Base-by-base conservation (phyloP, 2,329 filamentous ascomycete genomes). In the Furcasterigmium furcatum region DNA sequence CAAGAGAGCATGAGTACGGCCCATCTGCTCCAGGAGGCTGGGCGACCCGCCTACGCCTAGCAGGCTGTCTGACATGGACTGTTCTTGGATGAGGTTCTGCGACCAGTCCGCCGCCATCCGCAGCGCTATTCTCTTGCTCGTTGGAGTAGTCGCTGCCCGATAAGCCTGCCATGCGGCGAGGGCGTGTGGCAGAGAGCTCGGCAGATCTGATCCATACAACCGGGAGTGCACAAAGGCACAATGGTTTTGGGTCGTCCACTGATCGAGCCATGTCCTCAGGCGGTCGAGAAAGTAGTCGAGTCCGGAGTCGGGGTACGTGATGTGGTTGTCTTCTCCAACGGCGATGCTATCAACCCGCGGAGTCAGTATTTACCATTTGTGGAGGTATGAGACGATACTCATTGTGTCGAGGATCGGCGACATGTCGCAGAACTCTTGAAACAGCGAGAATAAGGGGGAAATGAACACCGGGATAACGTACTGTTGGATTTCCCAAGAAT, bases 211-310 rank as follows among this genome's bases (percentile, higher is more conserved):
- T 18, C 48, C 46, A 22, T 62, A 63, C 1, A 58, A 40, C 10
- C 41, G 46, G 7, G 40, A 18, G 39, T 59, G 57, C 29, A 59
- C 57, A 36, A 59, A 57, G 4, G 52, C 48, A 35, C 51, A 54
- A 35, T 45, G 53, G 12, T 52, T 51, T 38, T 45, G 46, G 13
- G 43, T 39, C 30, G 53, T 42, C 51, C 54, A 58, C 38, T 50
- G 44, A 14, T 20, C 38, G 4, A 58, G 47, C 56, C 56, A 58
- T 3, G 20, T n/a, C 20, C 44, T 36, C 2, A 51, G 9, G 5
- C 34, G 41, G 19, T 30, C 43, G 41, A 53, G 34, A 29, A 52
- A 47, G 27, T 49, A 30, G 27, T 40, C 39, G 34, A 50, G 38
- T 7, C 41, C 43, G 14, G 38, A 12, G 10, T 21, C 9, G 38